phyloP scores from a whole-genome alignment of 441 rosid species.

The Jatropha podagrica region DNA sequence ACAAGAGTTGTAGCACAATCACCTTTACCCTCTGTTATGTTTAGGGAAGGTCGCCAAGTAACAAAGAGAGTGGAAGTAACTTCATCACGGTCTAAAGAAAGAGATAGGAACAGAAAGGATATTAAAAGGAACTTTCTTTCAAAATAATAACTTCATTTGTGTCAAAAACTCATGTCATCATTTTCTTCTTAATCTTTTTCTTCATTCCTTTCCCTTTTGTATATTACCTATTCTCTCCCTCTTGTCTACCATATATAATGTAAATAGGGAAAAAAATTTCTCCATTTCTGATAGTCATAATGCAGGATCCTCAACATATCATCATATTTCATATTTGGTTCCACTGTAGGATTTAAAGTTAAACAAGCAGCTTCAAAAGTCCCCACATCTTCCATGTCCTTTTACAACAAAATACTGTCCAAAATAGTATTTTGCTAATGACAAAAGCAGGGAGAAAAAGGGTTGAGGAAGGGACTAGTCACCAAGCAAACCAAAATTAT shows the following conservation, averaged over 20 bases:
- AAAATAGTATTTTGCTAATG: neutral
- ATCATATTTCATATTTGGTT: neutral
- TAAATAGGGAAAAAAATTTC: neutral
- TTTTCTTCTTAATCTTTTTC: neutral
- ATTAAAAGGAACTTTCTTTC: neutral
- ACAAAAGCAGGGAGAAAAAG: neutral
- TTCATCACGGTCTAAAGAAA: neutral
- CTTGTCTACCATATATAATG: neutral
- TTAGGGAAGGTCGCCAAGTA: neutral
- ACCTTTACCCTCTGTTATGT: neutral
- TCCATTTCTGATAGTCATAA: neutral
- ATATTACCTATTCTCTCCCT: neutral
- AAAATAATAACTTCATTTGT: neutral
- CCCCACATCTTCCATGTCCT: neutral
- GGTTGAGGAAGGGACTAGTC: no score
- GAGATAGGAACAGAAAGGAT: neutral
- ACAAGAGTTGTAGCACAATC: neutral
- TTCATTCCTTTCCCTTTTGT: neutral
- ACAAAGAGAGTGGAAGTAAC: neutral
- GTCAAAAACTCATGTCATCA: neutral
- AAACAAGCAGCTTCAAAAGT: neutral
- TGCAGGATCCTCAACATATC: neutral
- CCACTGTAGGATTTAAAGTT: neutral
- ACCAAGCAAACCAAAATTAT: slow-evolving; percentile 8
- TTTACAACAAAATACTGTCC: neutral